Conservation (phyloP, 2,329 filamentous ascomycete genomes). For the Aspergillus oerlinghausenensis region DNA sequence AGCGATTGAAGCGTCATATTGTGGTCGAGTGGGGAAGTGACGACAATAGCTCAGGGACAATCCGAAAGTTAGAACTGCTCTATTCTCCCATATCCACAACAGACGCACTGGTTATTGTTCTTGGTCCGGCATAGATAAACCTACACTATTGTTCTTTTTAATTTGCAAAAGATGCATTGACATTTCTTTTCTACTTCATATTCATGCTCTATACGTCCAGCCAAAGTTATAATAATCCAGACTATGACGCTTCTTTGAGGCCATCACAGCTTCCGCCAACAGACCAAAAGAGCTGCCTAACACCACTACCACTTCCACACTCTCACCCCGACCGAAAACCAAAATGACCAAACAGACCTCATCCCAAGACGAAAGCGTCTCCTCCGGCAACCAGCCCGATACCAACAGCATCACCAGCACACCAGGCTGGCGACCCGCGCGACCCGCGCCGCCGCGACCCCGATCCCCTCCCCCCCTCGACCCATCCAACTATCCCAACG, state of each 20-base stretch:
- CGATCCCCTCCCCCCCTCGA: conserved; percentile 20
- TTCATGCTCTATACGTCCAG: background rate
- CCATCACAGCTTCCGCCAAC: background rate
- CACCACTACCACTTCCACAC: conserved; percentile 12
- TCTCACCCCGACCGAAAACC: conserved; percentile 7
- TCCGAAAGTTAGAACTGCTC: background rate
- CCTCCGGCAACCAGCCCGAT: conserved; percentile 5
- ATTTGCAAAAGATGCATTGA: background rate
- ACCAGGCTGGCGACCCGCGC: conserved; percentile 14
- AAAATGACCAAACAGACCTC: conserved; percentile 16
- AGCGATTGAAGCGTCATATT: background rate
- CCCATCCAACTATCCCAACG: conserved; percentile 31
- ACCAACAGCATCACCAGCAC: background rate
- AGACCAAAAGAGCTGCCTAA: background rate
- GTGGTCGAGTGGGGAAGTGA: background rate
- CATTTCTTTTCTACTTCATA: background rate
- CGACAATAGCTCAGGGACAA: background rate
- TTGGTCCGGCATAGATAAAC: background rate
- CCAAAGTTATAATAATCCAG: background rate
- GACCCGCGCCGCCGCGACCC: conserved; percentile 8
- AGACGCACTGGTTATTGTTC: conserved; percentile 13
- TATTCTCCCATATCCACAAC: background rate
- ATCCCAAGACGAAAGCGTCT: background rate
- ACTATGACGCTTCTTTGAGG: background rate
- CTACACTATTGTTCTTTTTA: conserved; percentile 9